Conservation (phyloP, 306 rosid genomes). For the Trifolium fragiferum region DNA sequence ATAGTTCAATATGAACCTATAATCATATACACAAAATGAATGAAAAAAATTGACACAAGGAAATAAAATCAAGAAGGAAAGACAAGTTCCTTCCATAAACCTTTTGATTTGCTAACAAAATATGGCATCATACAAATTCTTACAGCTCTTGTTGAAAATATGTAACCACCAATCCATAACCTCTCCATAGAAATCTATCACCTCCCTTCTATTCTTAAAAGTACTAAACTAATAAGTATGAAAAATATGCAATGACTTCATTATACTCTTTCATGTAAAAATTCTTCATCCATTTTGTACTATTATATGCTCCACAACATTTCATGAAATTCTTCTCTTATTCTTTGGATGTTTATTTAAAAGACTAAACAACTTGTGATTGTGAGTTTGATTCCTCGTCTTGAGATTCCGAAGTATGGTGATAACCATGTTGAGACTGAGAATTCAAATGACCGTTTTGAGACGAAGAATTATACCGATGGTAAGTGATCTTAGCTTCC, state of each 20-base stretch:
- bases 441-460: constrained; percentile 42
- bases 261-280: constrained; percentile 53
- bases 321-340: constrained; percentile 9
- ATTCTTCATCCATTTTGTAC: constrained; percentile 43
- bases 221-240: constrained; percentile 32
- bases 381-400: constrained; percentile 47
- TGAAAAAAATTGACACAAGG: constrained; percentile 19
- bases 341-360: constrained; percentile 29
- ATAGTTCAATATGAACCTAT: background rate
- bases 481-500: constrained; percentile 44
- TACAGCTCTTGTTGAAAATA: constrained; percentile 32
- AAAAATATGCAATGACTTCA: constrained; percentile 24
- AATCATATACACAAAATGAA: constrained; percentile 31
- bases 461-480: constrained; percentile 45
- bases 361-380: constrained; percentile 42
- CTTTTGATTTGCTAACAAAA: constrained; percentile 31
- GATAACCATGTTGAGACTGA: constrained; percentile 31
- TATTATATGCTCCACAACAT: constrained; percentile 31
- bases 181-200: constrained; percentile 19
- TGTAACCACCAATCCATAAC: background rate
- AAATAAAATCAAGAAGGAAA: constrained; percentile 8
- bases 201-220: constrained; percentile 42
- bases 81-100: constrained; percentile 25
- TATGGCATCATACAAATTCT: constrained; percentile 44
- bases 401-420: constrained; percentile 46